A percentile compares a stretch with the other conserved stretches of the same genome.
These are phyloP conservation scores for Pseudopediastrum boryanum DNA, from an alignment of 139 green algal species.

Conservation along the genomic window DNA sequence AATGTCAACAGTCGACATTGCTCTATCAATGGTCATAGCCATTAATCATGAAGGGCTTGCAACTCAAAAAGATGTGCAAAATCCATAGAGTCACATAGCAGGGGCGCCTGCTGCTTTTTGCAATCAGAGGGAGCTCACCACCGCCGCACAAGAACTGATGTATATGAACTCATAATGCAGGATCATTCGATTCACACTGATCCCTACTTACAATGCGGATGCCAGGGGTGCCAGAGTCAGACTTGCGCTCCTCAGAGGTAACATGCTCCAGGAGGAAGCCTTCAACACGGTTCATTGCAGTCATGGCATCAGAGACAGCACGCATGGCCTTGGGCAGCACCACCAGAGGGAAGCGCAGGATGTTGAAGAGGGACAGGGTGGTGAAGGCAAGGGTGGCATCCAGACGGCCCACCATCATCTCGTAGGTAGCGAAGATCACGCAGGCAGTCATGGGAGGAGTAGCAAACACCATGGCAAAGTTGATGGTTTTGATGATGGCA, in stretches of 20 bases:
- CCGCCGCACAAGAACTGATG: no score
- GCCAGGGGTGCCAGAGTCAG: background rate
- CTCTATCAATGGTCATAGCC: no score
- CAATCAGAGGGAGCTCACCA: no score
- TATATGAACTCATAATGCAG: no score
- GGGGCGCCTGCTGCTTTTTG: no score
- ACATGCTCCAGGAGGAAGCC: constrained; percentile 48
- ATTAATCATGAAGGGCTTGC: no score
- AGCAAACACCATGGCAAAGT: constrained; percentile 57
- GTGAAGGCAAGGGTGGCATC: constrained; percentile 63
- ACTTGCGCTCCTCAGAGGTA: constrained; percentile 10
- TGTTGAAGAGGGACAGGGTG: constrained; percentile 81
- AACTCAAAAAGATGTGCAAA: no score
- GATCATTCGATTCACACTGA: background rate
- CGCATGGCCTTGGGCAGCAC: constrained; percentile 77
- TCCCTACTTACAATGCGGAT: constrained; percentile 18
- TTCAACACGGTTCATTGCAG: constrained; percentile 50
- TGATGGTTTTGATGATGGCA: constrained; percentile 62
- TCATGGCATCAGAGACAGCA: constrained; percentile 56
- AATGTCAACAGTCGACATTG: no score
- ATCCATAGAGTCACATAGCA: no score
- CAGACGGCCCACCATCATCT: constrained; percentile 46
- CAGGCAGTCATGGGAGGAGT: constrained; percentile 53
- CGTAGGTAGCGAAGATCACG: constrained; percentile 59
- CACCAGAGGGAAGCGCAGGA: constrained; percentile 78